Evolutionary conservation across 768 basidiomycete species (phyloP).

Genomic region (Xanthoconium purpureum): DNA sequence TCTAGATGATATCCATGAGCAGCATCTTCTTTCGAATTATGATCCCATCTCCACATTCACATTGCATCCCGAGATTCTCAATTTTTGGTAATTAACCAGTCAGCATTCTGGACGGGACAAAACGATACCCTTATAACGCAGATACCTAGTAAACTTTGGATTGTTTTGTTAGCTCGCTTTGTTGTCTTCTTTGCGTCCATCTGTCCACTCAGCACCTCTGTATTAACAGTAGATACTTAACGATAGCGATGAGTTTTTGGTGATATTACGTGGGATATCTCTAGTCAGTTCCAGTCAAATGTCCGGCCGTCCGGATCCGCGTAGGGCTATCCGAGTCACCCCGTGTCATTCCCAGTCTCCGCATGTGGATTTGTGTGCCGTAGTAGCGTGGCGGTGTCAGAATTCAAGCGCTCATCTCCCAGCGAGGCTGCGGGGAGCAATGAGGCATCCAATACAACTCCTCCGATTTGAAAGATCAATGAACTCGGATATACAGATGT

Average conservation of each 20-base stretch:
- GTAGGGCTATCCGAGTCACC: neutral
- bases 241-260: neutral
- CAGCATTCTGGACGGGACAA: slow-evolving; percentile 9
- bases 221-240: slow-evolving; percentile 10
- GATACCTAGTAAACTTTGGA: slow-evolving; percentile 16
- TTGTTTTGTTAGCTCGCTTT: slow-evolving; percentile 8
- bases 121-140: slow-evolving; percentile 16
- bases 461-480: neutral
- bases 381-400: slow-evolving; percentile 2
- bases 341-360: neutral
- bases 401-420: neutral
- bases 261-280: no score
- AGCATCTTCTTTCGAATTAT: slow-evolving; percentile 3
- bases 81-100: neutral
- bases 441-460: neutral
- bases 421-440: neutral
- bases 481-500: neutral
- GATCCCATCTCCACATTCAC: slow-evolving; percentile 5
- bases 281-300: neutral
- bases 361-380: neutral
- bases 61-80: slow-evolving; percentile 5
- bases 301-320: neutral
- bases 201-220: neutral
- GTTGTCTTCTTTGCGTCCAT: neutral
- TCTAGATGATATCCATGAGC: slow-evolving; percentile 3